phyloP scores from a whole-genome alignment of 2,329 filamentous ascomycete species.

The Claviceps maximensis region DNA sequence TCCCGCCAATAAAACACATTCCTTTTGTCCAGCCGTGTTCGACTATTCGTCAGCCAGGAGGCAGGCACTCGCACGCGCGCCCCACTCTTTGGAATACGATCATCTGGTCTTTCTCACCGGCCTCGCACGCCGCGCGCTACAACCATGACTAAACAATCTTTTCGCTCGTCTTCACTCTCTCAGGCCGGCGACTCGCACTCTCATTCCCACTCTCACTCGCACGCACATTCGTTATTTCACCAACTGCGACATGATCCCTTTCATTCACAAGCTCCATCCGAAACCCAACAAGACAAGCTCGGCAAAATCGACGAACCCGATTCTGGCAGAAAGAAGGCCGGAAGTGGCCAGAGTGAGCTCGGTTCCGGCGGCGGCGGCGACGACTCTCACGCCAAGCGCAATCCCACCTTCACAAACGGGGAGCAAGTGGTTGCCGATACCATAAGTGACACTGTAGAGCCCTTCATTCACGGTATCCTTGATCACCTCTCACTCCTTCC shows the following conservation, averaged over 20 bases:
- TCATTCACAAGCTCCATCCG: constrained; percentile 7
- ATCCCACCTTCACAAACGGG: constrained; percentile 8
- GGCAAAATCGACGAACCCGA: constrained; percentile 9
- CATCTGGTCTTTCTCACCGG: constrained; percentile 5
- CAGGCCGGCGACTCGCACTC: constrained; percentile 17
- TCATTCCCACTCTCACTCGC: constrained; percentile 12
- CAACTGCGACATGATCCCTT: constrained; percentile 8
- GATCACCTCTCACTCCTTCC: constrained; percentile 43
- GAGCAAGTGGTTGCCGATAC: constrained; percentile 6
- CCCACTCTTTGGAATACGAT: constrained; percentile 10
- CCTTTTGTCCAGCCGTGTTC: constrained; percentile 7
- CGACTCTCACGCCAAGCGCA: constrained; percentile 2
- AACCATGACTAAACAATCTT: constrained; percentile 22
- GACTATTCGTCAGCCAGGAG: neutral
- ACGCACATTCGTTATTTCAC: constrained; percentile 14
- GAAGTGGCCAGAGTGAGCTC: constrained; percentile 8
- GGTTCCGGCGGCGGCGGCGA: constrained; percentile 1
- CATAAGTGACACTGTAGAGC: neutral
- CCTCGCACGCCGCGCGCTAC: constrained; percentile 8
- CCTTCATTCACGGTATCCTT: constrained; percentile 32
- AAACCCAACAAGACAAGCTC: neutral
- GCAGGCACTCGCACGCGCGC: neutral
- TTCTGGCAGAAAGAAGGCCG: constrained; percentile 14
- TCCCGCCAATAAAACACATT: neutral
- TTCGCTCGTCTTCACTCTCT: constrained; percentile 25